Evolutionary conservation across 2,329 filamentous ascomycete species (phyloP), one percentile per base, ranked within the genome.

Genomic region (Apiospora kogelbergensis): DNA sequence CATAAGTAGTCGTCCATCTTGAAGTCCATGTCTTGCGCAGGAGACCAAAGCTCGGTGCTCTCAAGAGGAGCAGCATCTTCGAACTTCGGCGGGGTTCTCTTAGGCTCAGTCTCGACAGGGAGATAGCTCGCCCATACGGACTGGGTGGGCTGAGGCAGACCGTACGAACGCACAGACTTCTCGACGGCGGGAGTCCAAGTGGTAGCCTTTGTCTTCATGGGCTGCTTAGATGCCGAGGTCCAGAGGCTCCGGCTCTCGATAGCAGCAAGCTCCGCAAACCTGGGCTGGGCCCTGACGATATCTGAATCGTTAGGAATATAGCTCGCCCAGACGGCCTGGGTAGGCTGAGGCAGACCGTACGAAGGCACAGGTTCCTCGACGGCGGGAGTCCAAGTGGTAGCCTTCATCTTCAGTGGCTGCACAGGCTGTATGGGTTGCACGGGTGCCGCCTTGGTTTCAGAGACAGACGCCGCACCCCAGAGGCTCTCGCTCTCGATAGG

Each of bases 221-320:
- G 13, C 44, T 40, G 17, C 17, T 5, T 20, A n/a, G 26, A 6
- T 9, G 15, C 26, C 15, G 65, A 48, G 9, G 15, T 30, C 65
- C 65, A 66, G 33, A 66, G 65, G 26, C 40, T 46, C 1, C 53
- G 26, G 45, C 65, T 66, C 44, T 66, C 65, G 5, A 66, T 46
- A 7, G 33, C 30, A 37, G 65, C 65, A 66, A 40, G 26, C n/a
- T 66, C 65, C 6, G n/a, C 33, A 9, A 53, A 10, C 30, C 65
- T 53, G 11, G 65, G 13, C 26, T 40, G 42, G 7, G 65, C 6
- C 13, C 42, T 46, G 20, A 66, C 20, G 30, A 46, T 37, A 41
- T 24, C 44, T 5, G 44, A 44, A 1, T 40, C 65, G 2, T 17
- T 30, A 33, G 65, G 30, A 6, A 66, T 33, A 17, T 66, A 66